Evolutionary conservation across 129 eudicot genomes (phyloP).

Genomic region (Flaveria trinervia): DNA sequence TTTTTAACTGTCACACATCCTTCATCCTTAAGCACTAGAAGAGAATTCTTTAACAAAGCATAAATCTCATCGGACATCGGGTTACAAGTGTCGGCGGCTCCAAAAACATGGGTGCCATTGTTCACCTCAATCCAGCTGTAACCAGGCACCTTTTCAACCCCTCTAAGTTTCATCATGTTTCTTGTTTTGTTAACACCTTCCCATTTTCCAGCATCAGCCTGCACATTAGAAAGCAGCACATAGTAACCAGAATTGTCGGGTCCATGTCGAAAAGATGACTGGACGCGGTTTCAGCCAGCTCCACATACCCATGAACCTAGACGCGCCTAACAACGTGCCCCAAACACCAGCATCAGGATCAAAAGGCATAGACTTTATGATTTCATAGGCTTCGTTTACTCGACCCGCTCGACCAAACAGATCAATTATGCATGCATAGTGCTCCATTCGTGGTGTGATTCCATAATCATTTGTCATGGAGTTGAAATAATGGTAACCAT

Average conservation of each 20-base stretch:
- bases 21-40: constrained; percentile 57
- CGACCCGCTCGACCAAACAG: constrained; percentile 76
- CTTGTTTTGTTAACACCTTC: constrained; percentile 54
- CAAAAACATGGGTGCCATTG: constrained; percentile 52
- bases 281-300: constrained; percentile 78
- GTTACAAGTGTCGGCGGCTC: constrained; percentile 60
- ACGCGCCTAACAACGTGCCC: constrained; percentile 88
- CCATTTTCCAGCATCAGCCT: constrained; percentile 71
- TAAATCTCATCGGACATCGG: constrained; percentile 48
- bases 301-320: constrained; percentile 73
- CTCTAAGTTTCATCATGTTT: constrained; percentile 63
- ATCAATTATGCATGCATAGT: constrained; percentile 75
- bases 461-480: constrained; percentile 54
- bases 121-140: constrained; percentile 81
- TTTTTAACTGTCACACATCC: constrained; percentile 40
- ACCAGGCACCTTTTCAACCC: constrained; percentile 70
- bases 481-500: constrained; percentile 58
- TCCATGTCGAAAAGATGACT: constrained; percentile 59
- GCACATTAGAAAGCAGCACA: constrained; percentile 65
- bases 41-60: constrained; percentile 41
- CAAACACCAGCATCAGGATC: constrained; percentile 76
- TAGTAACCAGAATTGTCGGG: constrained; percentile 75
- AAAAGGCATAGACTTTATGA: constrained; percentile 62
- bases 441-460: constrained; percentile 65
- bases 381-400: constrained; percentile 50